phyloP scores from a whole-genome alignment of 23 red algal species.

The Cyanidioschyzon merolae region DNA sequence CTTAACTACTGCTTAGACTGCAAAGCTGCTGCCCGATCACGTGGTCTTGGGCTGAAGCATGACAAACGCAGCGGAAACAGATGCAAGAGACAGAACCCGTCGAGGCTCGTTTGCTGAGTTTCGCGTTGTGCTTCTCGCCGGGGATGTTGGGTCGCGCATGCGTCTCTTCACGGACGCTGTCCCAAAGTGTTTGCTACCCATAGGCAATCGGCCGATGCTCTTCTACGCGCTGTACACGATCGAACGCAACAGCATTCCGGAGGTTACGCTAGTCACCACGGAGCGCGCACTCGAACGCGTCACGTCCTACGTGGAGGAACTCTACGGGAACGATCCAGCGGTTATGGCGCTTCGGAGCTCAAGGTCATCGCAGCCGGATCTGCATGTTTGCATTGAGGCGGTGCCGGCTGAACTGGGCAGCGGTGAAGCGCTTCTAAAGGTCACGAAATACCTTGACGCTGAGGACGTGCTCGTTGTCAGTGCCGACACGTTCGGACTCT shows the following conservation, averaged over 20 bases:
- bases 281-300: slow-evolving; percentile 9
- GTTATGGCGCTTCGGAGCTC: slow-evolving; percentile 21
- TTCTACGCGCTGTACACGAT: slow-evolving; percentile 28
- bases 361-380: background rate
- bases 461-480: background rate
- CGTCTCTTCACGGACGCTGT: slow-evolving; percentile 9
- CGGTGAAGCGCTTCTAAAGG: background rate
- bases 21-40: too few relatives aligned
- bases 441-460: background rate
- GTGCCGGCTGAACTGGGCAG: slow-evolving; percentile 1
- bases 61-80: too few relatives aligned
- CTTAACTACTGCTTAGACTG: too few relatives aligned
- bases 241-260: slow-evolving; percentile 22
- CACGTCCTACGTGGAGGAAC: slow-evolving; percentile 30
- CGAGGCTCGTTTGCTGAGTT: background rate
- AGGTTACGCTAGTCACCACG: slow-evolving; percentile 24
- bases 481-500: background rate
- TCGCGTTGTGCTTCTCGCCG: slow-evolving; percentile 23
- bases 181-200: slow-evolving; percentile 23
- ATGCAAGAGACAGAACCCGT: too few relatives aligned
- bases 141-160: slow-evolving; percentile 16
- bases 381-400: background rate
- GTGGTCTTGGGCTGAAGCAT: too few relatives aligned
- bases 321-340: slow-evolving; percentile 19
- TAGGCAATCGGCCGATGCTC: slow-evolving; percentile 32